Percentiles rank a stretch among this genome's conserved stretches.
These are phyloP conservation scores for Pichia membranifaciens DNA, from an alignment of 805 yeast species.

Conservation along the genomic window DNA sequence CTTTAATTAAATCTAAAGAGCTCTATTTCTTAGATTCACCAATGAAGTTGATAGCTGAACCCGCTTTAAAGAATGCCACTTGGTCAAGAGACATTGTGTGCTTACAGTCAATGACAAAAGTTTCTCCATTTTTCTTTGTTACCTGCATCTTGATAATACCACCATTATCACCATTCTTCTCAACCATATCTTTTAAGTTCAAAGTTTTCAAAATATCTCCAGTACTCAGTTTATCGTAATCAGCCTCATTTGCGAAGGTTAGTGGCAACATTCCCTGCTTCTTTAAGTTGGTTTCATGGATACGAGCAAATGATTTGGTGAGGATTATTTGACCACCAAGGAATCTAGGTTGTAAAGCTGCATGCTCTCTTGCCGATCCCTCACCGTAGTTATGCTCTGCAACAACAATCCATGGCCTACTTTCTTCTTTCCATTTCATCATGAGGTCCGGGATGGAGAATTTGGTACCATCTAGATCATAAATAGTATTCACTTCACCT, in stretches of 20 bases:
- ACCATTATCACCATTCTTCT: conserved; percentile 81
- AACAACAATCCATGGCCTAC: conserved; percentile 86
- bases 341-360: conserved; percentile 92
- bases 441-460: conserved; percentile 91
- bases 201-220: conserved; percentile 77
- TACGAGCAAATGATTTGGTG: conserved; percentile 95
- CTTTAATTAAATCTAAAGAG: background rate
- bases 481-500: conserved; percentile 88
- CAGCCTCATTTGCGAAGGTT: conserved; percentile 84
- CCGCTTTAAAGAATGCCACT: conserved; percentile 92
- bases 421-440: conserved; percentile 88
- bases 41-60: conserved; percentile 91
- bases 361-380: conserved; percentile 99
- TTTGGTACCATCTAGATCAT: conserved; percentile 74
- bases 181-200: conserved; percentile 68
- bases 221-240: conserved; percentile 73
- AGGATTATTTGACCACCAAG: conserved; percentile 85
- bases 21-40: conserved; percentile 27
- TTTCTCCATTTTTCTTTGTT: conserved; percentile 66
- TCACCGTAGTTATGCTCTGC: conserved; percentile 99
- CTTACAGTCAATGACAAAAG: conserved; percentile 65
- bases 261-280: conserved; percentile 97
- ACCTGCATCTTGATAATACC: conserved; percentile 69
- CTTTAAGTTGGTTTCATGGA: conserved; percentile 95
- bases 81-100: conserved; percentile 98